phyloP scores from a whole-genome alignment of 202 grass and related monocot genomes.

The Carex arenaria region DNA sequence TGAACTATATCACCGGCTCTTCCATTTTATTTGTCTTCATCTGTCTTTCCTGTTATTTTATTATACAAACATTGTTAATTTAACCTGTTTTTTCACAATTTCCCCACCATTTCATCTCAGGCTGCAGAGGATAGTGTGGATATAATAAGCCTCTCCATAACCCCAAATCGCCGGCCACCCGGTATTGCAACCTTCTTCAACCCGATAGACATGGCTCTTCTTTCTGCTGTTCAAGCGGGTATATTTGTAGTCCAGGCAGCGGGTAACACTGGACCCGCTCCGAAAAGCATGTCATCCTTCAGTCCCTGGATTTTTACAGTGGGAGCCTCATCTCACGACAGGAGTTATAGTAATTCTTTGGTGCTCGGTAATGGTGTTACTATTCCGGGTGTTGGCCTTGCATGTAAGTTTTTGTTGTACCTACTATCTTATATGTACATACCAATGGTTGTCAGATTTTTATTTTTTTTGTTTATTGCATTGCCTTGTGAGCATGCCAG shows the following conservation, averaged over 20 bases:
- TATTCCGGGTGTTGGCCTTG: constrained; percentile 86
- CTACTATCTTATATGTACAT: background rate
- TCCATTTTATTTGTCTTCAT: background rate
- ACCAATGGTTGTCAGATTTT: background rate
- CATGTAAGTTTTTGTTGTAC: constrained; percentile 55
- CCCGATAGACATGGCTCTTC: constrained; percentile 94
- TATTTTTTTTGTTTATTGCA: background rate
- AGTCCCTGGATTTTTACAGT: constrained; percentile 99
- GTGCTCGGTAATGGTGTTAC: constrained; percentile 86
- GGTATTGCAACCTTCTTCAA: constrained; percentile 95
- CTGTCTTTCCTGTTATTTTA: background rate
- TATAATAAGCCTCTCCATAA: constrained; percentile 96
- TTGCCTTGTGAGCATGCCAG: background rate
- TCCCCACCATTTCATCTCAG: constrained; percentile 37
- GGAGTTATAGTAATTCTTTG: constrained; percentile 77
- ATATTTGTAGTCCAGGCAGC: constrained; percentile 99
- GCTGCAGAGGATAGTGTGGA: constrained; percentile 96
- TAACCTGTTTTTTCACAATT: background rate
- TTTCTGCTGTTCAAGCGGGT: constrained; percentile 78
- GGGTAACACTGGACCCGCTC: constrained; percentile 90
- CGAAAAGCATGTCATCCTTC: constrained; percentile 89
- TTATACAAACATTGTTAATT: background rate
- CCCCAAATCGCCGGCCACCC: constrained; percentile 83
- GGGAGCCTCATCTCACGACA: constrained; percentile 91
- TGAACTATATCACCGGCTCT: background rate